These are phyloP conservation scores for Aureobasidium sp. DNA, from an alignment of 2,329 filamentous ascomycete genomes.

Conservation along the genomic window DNA sequence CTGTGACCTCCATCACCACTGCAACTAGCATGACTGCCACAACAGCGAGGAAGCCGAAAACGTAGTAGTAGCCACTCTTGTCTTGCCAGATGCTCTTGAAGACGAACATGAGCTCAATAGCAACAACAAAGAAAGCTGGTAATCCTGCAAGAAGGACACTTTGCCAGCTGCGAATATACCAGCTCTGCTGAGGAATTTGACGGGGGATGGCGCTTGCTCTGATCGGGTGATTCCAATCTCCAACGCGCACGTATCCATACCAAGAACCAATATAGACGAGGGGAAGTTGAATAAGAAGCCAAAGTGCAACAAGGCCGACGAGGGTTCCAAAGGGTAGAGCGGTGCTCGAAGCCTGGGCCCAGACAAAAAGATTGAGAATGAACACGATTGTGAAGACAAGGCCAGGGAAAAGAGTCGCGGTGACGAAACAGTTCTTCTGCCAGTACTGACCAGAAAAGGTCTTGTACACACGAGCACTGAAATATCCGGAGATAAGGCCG, in stretches of 20 bases:
- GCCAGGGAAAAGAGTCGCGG: conserved; percentile 71
- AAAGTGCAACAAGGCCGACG: conserved; percentile 63
- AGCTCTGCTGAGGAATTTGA: conserved; percentile 66
- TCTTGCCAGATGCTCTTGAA: conserved; percentile 86
- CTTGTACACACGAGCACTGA: conserved; percentile 74
- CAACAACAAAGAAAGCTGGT: conserved; percentile 79
- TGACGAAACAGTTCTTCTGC: conserved; percentile 65
- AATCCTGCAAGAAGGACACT: conserved; percentile 66
- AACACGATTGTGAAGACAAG: conserved; percentile 68
- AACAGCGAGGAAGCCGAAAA: conserved; percentile 77
- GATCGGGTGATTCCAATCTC: conserved; percentile 73
- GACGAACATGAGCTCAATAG: conserved; percentile 79
- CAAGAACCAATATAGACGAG: conserved; percentile 75
- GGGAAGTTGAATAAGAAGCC: conserved; percentile 79
- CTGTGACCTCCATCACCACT: conserved; percentile 73
- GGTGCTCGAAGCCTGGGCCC: conserved; percentile 82
- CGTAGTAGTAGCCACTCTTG: conserved; percentile 86
- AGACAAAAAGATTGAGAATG: conserved; percentile 80
- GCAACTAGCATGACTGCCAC: conserved; percentile 65
- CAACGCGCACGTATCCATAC: conserved; percentile 62
- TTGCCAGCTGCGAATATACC: conserved; percentile 62
- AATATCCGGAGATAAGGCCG: conserved; percentile 79
- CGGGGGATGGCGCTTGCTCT: conserved; percentile 65
- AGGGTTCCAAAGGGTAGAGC: conserved; percentile 78
- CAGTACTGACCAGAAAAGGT: conserved; percentile 72